phyloP scores from a whole-genome alignment of 805 yeast species.

The Spathaspora girioi region DNA sequence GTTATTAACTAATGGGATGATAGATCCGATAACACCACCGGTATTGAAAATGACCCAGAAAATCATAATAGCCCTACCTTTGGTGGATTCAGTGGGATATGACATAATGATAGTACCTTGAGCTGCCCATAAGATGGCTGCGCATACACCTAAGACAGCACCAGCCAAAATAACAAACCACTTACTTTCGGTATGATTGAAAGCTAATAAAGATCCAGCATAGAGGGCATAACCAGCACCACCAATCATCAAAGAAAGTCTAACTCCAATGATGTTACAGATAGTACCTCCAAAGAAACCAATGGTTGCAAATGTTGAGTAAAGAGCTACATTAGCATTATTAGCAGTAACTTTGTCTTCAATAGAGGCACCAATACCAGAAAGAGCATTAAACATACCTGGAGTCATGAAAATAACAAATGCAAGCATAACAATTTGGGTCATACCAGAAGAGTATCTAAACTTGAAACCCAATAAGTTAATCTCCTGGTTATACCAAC shows the following conservation, averaged over 20 bases:
- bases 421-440: slow-evolving; percentile 43
- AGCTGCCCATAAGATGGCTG: slow-evolving; percentile 56
- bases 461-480: slow-evolving; percentile 1
- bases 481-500: slow-evolving; percentile 35
- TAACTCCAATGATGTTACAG: slow-evolving; percentile 48
- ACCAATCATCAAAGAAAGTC: slow-evolving; percentile 45
- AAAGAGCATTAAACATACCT: slow-evolving; percentile 49
- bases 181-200: slow-evolving; percentile 40
- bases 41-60: slow-evolving; percentile 61
- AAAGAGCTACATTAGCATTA: slow-evolving; percentile 49
- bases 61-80: slow-evolving; percentile 50
- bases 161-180: slow-evolving; percentile 57
- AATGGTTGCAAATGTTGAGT: slow-evolving; percentile 51
- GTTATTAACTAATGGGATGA: slow-evolving; percentile 55
- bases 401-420: slow-evolving; percentile 48
- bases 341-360: slow-evolving; percentile 37
- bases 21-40: slow-evolving; percentile 59
- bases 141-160: slow-evolving; percentile 54
- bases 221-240: slow-evolving; percentile 55
- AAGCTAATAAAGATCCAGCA: slow-evolving; percentile 49
- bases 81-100: slow-evolving; percentile 49
- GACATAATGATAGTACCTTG: slow-evolving; percentile 56
- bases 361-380: slow-evolving; percentile 50
- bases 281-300: slow-evolving; percentile 58
- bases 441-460: slow-evolving; percentile 9